These are phyloP conservation scores for Mycena floridula DNA, from an alignment of 768 basidiomycete species.

Conservation along the genomic window DNA sequence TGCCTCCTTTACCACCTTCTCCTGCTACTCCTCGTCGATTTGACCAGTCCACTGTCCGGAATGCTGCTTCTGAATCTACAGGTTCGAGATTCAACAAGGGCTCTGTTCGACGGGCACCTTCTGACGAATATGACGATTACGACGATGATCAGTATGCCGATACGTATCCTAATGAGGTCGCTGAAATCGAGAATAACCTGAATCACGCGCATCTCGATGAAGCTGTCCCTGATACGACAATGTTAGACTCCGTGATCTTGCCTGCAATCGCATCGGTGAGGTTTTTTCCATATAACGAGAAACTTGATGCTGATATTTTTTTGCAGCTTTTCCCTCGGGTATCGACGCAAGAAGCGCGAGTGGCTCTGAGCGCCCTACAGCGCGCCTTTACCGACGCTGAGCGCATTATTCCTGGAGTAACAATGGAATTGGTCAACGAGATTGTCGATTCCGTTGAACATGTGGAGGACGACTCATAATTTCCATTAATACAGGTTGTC, in stretches of 20 bases:
- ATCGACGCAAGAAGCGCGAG: constrained; percentile 85
- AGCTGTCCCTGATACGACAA: constrained; percentile 75
- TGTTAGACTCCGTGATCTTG: constrained; percentile 91
- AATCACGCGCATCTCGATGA: constrained; percentile 44
- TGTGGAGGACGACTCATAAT: constrained; percentile 69
- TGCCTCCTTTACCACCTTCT: constrained; percentile 38
- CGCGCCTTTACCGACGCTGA: constrained; percentile 94
- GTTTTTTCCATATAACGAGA: no score
- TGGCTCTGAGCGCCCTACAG: constrained; percentile 80
- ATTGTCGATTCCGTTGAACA: constrained; percentile 91
- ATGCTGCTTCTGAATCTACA: constrained; percentile 20
- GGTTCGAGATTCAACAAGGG: constrained; percentile 23
- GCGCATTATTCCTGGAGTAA: constrained; percentile 90
- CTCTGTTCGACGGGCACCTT: constrained; percentile 37
- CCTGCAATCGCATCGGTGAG: constrained; percentile 95
- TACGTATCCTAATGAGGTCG: constrained; percentile 37
- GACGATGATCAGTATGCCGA: constrained; percentile 54
- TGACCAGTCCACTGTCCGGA: constrained; percentile 63
- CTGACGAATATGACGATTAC: constrained; percentile 60
- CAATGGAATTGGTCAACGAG: constrained; percentile 88
- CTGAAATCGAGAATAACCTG: constrained; percentile 43
- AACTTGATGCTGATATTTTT: no score
- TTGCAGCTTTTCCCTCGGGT: constrained; percentile 85
- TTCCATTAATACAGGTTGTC: background rate
- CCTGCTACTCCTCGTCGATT: constrained; percentile 25